A percentile compares a stretch with the other conserved stretches of the same genome.
phyloP scores from a whole-genome alignment of 495 filamentous ascomycete species.

The Trypethelium eluteriae region DNA sequence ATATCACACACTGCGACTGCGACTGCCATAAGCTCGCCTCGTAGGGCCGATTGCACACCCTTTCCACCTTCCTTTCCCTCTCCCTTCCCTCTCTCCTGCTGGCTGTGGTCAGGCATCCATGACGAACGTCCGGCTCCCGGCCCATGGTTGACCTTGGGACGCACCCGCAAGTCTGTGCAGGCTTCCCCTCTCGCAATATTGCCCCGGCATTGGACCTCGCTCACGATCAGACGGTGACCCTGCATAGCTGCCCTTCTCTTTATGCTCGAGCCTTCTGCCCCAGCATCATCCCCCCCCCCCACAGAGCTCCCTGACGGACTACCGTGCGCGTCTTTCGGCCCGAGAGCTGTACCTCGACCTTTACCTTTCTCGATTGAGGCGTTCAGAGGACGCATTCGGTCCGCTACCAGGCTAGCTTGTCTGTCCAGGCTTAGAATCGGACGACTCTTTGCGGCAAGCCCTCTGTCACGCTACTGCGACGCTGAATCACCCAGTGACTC shows the following conservation, averaged over 20 bases:
- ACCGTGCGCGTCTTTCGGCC: slow-evolving; percentile 6
- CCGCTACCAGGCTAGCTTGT: not conserved
- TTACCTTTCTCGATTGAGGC: slow-evolving; percentile 8
- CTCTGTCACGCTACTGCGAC: slow-evolving; percentile 11
- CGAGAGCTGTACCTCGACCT: slow-evolving; percentile 4
- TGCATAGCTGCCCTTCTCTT: slow-evolving; percentile 6
- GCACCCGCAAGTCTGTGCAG: slow-evolving; percentile 3
- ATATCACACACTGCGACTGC: not conserved
- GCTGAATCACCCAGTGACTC: slow-evolving; percentile 7
- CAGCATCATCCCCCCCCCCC: not conserved
- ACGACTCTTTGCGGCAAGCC: slow-evolving; percentile 11
- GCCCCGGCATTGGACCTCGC: slow-evolving; percentile 7
- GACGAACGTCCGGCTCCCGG: not conserved
- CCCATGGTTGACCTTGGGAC: slow-evolving; percentile 7
- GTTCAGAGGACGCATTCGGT: not conserved
- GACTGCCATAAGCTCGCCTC: slow-evolving; percentile 4
- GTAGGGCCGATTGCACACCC: not conserved
- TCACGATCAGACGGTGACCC: slow-evolving; percentile 1
- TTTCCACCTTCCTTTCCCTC: too few relatives aligned
- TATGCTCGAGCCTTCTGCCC: not conserved
- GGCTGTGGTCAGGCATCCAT: slow-evolving; percentile 8
- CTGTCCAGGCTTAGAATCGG: slow-evolving; percentile 7
- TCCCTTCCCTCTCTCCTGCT: not conserved
- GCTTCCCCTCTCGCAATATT: slow-evolving; percentile 9
- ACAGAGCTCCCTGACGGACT: slow-evolving; percentile 5